Percentiles rank a stretch among this genome's conserved stretches.
phyloP scores from a whole-genome alignment of 345 rosid species.

The Euphorbia peplus region DNA sequence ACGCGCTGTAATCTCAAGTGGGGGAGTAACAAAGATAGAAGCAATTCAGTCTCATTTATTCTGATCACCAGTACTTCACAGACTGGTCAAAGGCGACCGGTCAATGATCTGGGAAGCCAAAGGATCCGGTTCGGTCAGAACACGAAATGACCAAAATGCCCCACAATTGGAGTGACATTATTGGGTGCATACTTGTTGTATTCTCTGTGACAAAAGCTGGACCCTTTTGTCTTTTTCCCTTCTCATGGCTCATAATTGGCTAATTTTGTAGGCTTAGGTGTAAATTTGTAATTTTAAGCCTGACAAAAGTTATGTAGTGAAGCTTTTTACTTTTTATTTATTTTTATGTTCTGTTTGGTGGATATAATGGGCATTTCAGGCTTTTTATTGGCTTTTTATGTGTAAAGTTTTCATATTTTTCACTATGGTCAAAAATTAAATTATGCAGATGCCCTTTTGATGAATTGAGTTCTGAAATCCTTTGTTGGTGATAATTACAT shows the following conservation, averaged over 20 bases:
- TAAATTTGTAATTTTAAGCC: constrained; percentile 23
- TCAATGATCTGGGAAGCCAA: constrained; percentile 37
- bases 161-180: constrained; percentile 17
- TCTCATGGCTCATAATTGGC: constrained; percentile 28
- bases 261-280: constrained; percentile 31
- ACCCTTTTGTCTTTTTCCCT: constrained; percentile 15
- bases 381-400: not conserved
- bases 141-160: constrained; percentile 31
- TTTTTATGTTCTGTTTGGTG: not conserved
- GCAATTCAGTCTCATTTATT: constrained; percentile 9
- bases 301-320: constrained; percentile 33
- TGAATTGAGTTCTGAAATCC: no score
- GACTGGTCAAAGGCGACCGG: constrained; percentile 55
- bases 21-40: not conserved
- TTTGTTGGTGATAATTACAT: no score
- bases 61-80: constrained; percentile 11
- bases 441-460: no score
- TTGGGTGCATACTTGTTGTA: constrained; percentile 18
- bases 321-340: constrained; percentile 23
- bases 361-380: not conserved
- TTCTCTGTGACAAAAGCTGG: constrained; percentile 22
- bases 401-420: not conserved
- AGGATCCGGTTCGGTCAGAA: not conserved
- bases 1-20: not conserved
- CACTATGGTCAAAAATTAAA: no score